These are phyloP conservation scores for Epichloe sp. DNA, from an alignment of 2,329 filamentous ascomycete genomes.

Conservation along the genomic window DNA sequence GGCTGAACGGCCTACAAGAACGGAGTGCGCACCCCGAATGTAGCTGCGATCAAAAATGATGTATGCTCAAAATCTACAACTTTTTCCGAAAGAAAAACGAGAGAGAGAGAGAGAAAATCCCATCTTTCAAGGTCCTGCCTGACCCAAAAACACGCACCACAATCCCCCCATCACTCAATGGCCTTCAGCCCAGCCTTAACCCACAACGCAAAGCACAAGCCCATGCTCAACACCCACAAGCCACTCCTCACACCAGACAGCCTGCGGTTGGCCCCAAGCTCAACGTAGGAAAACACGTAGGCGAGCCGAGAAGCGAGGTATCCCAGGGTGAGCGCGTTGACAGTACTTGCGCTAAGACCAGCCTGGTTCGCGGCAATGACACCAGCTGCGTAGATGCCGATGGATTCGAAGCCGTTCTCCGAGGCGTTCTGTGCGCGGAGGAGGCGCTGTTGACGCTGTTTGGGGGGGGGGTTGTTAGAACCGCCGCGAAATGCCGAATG, in stretches of 20 bases:
- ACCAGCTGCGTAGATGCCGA: slow-evolving; percentile 28
- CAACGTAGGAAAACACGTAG: slow-evolving; percentile 31
- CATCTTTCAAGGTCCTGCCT: too few species aligned
- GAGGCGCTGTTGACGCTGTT: slow-evolving; percentile 38
- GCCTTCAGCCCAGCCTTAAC: slow-evolving; percentile 25
- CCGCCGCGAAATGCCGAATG: too few species aligned
- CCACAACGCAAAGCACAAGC: slow-evolving; percentile 23
- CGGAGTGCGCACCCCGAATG: too few species aligned
- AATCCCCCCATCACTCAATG: neutral
- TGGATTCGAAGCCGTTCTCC: slow-evolving; percentile 30
- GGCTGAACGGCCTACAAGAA: too few species aligned
- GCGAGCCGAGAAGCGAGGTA: slow-evolving; percentile 27
- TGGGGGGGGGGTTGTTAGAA: too few species aligned
- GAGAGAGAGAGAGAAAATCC: too few species aligned
- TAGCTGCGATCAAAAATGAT: too few species aligned
- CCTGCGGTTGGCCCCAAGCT: slow-evolving; percentile 26
- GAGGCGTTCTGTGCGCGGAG: slow-evolving; percentile 38
- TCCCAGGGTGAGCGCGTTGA: slow-evolving; percentile 26
- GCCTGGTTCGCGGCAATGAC: slow-evolving; percentile 34
- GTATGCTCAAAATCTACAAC: too few species aligned
- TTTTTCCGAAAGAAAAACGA: too few species aligned
- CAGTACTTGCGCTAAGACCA: slow-evolving; percentile 20
- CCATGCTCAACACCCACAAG: slow-evolving; percentile 23
- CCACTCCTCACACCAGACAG: slow-evolving; percentile 24
- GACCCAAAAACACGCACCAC: neutral